Conservation (phyloP, 345 rosid genomes). For the Eucalyptus regnans region DNA sequence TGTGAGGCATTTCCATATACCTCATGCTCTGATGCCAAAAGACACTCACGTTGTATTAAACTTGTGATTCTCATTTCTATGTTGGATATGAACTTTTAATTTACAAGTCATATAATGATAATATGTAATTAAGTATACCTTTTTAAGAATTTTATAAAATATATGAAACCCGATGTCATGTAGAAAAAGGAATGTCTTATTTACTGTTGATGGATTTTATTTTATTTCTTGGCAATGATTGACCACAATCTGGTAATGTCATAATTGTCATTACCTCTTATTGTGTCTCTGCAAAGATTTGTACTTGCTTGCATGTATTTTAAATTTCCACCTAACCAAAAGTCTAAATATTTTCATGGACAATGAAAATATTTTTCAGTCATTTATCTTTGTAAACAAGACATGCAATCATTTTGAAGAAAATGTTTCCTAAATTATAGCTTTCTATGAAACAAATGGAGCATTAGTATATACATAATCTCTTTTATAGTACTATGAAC, state of each 20-base stretch:
- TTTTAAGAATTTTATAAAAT: too few species aligned
- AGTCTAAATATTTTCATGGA: too few species aligned
- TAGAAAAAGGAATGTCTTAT: neutral
- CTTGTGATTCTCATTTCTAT: neutral
- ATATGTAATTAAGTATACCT: too few species aligned
- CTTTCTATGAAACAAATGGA: too few species aligned
- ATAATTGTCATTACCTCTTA: neutral
- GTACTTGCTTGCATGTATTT: neutral
- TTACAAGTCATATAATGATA: too few species aligned
- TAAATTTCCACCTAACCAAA: neutral
- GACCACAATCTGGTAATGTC: neutral
- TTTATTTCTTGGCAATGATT: neutral
- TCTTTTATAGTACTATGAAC: neutral
- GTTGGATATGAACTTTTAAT: neutral
- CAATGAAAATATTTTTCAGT: too few species aligned
- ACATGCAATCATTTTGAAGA: too few species aligned
- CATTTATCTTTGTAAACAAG: too few species aligned
- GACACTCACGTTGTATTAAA: neutral
- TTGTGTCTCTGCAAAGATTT: neutral
- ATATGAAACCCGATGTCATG: neutral
- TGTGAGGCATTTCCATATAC: neutral
- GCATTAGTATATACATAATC: neutral
- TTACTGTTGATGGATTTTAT: neutral
- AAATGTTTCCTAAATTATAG: too few species aligned
- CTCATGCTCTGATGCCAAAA: neutral